Conservation (phyloP, 2,329 filamentous ascomycete genomes). For the Talaromyces piceae region DNA sequence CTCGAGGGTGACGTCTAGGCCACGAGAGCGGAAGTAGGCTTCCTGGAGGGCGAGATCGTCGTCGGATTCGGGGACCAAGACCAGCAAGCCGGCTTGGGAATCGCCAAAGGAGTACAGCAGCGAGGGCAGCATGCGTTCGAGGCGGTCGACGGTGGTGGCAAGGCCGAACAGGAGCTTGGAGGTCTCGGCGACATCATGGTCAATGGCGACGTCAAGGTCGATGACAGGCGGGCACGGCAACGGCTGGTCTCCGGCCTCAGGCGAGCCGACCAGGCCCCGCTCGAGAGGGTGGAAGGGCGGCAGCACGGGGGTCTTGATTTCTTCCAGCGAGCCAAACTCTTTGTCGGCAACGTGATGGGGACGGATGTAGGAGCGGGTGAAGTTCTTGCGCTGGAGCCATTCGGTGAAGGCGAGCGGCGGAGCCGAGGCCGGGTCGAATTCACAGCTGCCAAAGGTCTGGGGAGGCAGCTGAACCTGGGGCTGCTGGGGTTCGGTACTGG, state of each 20-base stretch:
- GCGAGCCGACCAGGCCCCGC: conserved; percentile 31
- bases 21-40: conserved; percentile 35
- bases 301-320: conserved; percentile 30
- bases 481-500: conserved; percentile 4
- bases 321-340: conserved; percentile 33
- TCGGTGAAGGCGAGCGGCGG: conserved; percentile 32
- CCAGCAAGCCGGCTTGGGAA: conserved; percentile 34
- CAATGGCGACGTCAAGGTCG: conserved; percentile 34
- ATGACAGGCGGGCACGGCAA: conserved; percentile 34
- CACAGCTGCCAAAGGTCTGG: conserved; percentile 21
- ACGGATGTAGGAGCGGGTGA: conserved; percentile 36
- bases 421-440: conserved; percentile 25
- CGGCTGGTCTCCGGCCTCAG: conserved; percentile 23
- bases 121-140: conserved; percentile 33
- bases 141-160: conserved; percentile 36
- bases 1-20: conserved; percentile 33
- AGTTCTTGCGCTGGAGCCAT: conserved; percentile 39
- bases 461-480: conserved; percentile 19
- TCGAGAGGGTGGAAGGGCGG: conserved; percentile 32
- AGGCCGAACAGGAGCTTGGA: conserved; percentile 35
- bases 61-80: conserved; percentile 35
- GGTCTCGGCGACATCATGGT: conserved; percentile 34
- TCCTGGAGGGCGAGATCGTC: conserved; percentile 33
- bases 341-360: conserved; percentile 30
- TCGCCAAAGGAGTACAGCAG: conserved; percentile 37